Evolutionary conservation across 2,329 filamentous ascomycete species (phyloP), one percentile per base, ranked within the genome.

Genomic region (Fusarium marasasianum): DNA sequence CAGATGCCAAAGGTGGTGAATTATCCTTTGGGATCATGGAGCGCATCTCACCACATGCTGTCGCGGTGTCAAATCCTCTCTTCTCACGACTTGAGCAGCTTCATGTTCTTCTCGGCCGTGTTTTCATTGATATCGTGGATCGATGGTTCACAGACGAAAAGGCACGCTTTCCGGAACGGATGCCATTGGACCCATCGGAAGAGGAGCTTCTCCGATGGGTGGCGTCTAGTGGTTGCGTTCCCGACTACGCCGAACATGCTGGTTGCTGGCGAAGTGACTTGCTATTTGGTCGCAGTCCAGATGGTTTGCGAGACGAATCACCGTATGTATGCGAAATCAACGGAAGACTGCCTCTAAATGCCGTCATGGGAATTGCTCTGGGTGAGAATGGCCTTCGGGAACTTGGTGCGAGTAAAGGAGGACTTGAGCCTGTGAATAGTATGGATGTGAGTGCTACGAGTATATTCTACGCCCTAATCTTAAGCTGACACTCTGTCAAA

Each of bases 221-320:
- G n/a, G 13, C 14, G 2, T 50, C 50, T 4, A 55, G 54, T 14
- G 56, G 53, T 8, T 20, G 10, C 6, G 41, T 70, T 40, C 57
- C 71, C 4, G 29, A 44, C 14, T 73, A 73, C 15, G 12, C 26
- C 6, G 29, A 63, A 1, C 71, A 73, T 50, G 69, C 65, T 5
- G 71, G 71, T 7, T 59, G 53, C 9, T 73, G 71, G 71, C 69
- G 71, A 8, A 73, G 55, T 14, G 71, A 73, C 40, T 22, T 73
- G 24, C n/a, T 73, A 1, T 73, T 73, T 38, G 65, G 60, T 7
- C 56, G 56, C 20, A 73, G 53, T 15, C 38, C 53, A 9, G 60
- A 73, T 24, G 65, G 51, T 0, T 2, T 59, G 3, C 35, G 33
- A 2, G 65, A 66, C 18, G 65, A 73, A 10, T 50, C 56, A 2